These are phyloP conservation scores for Psilocybe tampanensis DNA, from an alignment of 768 basidiomycete species.

Conservation along the genomic window DNA sequence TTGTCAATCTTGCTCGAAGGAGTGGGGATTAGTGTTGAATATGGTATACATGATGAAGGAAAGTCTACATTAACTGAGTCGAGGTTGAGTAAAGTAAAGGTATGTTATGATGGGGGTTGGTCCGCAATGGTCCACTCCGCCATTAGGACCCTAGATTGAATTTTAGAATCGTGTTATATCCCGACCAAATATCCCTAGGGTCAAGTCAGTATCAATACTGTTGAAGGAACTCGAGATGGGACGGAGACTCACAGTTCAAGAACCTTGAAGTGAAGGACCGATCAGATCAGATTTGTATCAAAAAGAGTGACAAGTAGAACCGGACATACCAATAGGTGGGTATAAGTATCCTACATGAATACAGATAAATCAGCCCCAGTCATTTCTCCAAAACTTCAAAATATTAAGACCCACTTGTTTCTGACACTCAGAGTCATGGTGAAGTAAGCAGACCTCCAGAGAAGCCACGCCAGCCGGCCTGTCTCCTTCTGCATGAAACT, in stretches of 20 bases:
- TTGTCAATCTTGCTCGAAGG: too few species aligned
- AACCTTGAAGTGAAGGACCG: slow-evolving; percentile 44
- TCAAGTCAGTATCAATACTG: slow-evolving; percentile 9
- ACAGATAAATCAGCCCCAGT: neutral
- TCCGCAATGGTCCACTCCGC: neutral
- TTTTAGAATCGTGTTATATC: slow-evolving; percentile 69
- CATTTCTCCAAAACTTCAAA: neutral
- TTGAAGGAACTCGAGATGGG: slow-evolving; percentile 9
- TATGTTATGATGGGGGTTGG: too few species aligned
- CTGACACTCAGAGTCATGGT: slow-evolving; percentile 72
- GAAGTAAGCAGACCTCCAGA: slow-evolving; percentile 84
- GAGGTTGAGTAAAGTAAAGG: too few species aligned
- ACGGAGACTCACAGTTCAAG: slow-evolving; percentile 56
- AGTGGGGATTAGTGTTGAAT: too few species aligned
- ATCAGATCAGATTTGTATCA: neutral
- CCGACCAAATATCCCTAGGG: slow-evolving; percentile 72
- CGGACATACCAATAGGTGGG: slow-evolving; percentile 62
- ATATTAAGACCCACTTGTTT: slow-evolving; percentile 59
- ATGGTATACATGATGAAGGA: too few species aligned
- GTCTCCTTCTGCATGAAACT: slow-evolving; percentile 61
- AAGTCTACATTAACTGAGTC: too few species aligned
- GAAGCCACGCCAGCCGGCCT: slow-evolving; percentile 72
- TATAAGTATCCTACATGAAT: slow-evolving; percentile 54
- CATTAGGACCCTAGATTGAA: neutral
- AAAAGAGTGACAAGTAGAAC: neutral